These are phyloP conservation scores for Azolla pinnata DNA, from an alignment of 75 land plant genomes.

Conservation along the genomic window DNA sequence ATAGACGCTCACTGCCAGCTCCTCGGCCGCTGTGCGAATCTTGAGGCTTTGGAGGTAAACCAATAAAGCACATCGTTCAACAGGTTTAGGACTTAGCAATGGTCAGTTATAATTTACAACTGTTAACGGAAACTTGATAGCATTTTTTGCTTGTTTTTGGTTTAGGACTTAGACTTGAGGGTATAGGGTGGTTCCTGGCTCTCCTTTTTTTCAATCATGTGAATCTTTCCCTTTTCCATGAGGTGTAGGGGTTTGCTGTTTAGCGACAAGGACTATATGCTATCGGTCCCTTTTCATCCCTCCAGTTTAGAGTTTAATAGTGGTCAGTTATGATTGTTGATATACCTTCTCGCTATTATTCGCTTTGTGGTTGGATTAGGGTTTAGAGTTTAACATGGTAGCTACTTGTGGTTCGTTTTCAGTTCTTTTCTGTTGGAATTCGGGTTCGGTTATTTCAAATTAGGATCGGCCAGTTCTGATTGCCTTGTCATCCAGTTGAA, in stretches of 20 bases:
- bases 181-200: no score
- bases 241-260: no score
- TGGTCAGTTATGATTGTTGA: no score
- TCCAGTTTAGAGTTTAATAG: no score
- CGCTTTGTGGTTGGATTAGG: no score
- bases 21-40: constrained; percentile 64
- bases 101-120: not conserved
- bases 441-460: not conserved
- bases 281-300: no score
- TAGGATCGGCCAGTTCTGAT: no score
- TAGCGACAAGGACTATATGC: no score
- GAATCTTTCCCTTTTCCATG: not conserved
- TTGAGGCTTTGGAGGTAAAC: constrained; percentile 94
- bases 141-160: not conserved
- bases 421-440: not conserved
- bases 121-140: not conserved
- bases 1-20: constrained; percentile 61
- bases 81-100: not conserved
- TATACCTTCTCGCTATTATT: no score
- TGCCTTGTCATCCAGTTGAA: not conserved
- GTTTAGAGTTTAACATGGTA: no score
- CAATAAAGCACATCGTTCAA: no score
- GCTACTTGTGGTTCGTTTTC: no score
- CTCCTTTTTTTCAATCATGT: not conserved
- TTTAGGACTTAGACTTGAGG: not conserved